phyloP scores from a whole-genome alignment of 1,284 basidiomycete genomes.

The Taiwanofungus camphoratus region DNA sequence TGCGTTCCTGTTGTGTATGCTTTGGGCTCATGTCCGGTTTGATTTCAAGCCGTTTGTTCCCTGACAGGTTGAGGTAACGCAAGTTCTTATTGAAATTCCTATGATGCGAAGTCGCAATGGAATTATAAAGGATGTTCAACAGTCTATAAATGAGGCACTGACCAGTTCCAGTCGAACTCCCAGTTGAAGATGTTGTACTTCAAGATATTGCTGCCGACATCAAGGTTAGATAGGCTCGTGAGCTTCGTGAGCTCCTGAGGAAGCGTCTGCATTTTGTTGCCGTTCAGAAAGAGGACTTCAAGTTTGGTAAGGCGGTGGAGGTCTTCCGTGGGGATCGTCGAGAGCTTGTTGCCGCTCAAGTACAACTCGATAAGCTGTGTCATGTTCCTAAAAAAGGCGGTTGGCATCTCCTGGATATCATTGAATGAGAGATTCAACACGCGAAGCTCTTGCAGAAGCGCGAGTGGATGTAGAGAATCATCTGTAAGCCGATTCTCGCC shows the following conservation, averaged over 20 bases:
- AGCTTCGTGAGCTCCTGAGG: constrained; percentile 89
- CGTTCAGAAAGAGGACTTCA: constrained; percentile 83
- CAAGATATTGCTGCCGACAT: constrained; percentile 92
- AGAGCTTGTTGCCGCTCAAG: constrained; percentile 90
- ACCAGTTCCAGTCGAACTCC: constrained; percentile 99
- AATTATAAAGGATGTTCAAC: too few relatives aligned
- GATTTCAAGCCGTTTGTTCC: constrained; percentile 87
- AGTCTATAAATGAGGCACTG: constrained; percentile 12
- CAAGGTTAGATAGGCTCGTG: constrained; percentile 75
- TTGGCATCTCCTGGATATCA: constrained; percentile 86
- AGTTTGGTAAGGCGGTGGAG: constrained; percentile 65
- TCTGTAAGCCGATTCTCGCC: constrained; percentile 90
- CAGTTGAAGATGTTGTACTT: constrained; percentile 99
- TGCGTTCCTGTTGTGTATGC: constrained; percentile 29
- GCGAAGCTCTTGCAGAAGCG: constrained; percentile 69
- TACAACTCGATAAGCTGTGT: constrained; percentile 80
- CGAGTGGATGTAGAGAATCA: constrained; percentile 73
- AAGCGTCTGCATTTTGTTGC: constrained; percentile 89
- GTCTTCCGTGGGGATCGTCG: constrained; percentile 87
- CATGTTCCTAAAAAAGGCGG: constrained; percentile 71
- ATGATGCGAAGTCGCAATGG: constrained; percentile 1
- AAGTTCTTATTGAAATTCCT: constrained; percentile 97
- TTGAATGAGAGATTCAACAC: constrained; percentile 96
- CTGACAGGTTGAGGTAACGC: constrained; percentile 85
- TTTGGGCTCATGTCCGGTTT: constrained; percentile 52